These are phyloP conservation scores for Coemansia reversa DNA, from an alignment of 192 early-diverging fungal species.

Conservation along the genomic window DNA sequence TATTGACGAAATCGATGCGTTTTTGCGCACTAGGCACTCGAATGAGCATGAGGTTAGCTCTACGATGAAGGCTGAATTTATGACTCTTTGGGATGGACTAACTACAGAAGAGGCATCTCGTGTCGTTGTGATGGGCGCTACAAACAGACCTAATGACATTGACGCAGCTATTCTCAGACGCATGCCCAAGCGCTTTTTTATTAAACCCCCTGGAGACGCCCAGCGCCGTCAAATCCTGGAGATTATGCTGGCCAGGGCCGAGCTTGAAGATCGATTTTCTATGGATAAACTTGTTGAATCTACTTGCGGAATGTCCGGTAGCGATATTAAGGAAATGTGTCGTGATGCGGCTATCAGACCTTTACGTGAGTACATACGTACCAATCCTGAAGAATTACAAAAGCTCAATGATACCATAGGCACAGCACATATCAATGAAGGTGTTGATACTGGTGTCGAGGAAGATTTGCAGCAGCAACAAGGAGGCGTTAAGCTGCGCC, in stretches of 20 bases:
- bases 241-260: slow-evolving; percentile 70
- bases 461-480: neutral
- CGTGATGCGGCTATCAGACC: slow-evolving; percentile 96
- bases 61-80: slow-evolving; percentile 99
- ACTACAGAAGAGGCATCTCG: slow-evolving; percentile 51
- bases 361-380: slow-evolving; percentile 78
- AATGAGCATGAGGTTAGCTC: slow-evolving; percentile 95
- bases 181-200: slow-evolving; percentile 95
- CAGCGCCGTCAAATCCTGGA: slow-evolving; percentile 85
- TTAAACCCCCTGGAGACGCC: slow-evolving; percentile 76
- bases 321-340: slow-evolving; percentile 97
- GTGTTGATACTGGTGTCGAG: neutral
- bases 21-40: slow-evolving; percentile 83
- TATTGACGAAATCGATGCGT: slow-evolving; percentile 99
- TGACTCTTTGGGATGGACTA: slow-evolving; percentile 98
- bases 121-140: slow-evolving; percentile 86
- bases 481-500: slow-evolving; percentile 27
- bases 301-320: slow-evolving; percentile 86
- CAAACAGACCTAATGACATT: slow-evolving; percentile 97
- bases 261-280: slow-evolving; percentile 71
- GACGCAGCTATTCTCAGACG: slow-evolving; percentile 94
- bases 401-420: slow-evolving; percentile 8
- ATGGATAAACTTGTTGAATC: slow-evolving; percentile 62
- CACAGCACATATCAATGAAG: no score
- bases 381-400: slow-evolving; percentile 43